Conservation (phyloP, 495 filamentous ascomycete species). For the Articulospora tetracladia region DNA sequence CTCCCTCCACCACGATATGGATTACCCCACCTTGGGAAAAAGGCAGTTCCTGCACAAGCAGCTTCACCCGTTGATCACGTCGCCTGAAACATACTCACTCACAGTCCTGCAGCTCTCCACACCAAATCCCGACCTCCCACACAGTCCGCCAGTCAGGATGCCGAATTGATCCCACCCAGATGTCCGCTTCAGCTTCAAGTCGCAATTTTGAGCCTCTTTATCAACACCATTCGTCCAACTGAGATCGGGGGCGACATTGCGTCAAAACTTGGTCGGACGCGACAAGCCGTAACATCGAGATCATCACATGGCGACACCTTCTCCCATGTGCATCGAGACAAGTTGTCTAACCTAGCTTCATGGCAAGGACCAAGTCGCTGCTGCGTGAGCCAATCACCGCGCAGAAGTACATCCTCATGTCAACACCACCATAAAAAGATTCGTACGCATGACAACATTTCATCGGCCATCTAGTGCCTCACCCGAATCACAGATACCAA, state of each 20-base stretch:
- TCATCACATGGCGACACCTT: neutral
- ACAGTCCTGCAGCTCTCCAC: neutral
- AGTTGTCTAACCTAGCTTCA: neutral
- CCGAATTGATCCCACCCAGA: neutral
- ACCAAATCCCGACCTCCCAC: neutral
- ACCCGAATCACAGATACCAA: neutral
- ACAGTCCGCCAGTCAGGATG: neutral
- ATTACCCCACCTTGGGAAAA: neutral
- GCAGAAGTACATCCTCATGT: neutral
- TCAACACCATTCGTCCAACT: neutral
- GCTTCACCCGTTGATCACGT: neutral
- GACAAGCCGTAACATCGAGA: neutral
- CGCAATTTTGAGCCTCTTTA: constrained; percentile 16
- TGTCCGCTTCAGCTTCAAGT: constrained; percentile 6
- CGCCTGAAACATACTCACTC: neutral
- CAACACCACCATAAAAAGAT: neutral
- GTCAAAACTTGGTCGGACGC: neutral
- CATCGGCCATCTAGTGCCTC: neutral
- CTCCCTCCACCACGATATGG: neutral
- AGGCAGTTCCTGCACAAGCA: too few relatives aligned
- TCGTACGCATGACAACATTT: neutral
- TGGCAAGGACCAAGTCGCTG: neutral
- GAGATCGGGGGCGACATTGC: neutral
- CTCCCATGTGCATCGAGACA: neutral
- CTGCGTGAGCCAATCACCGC: neutral